Evolutionary conservation across 2,329 filamentous ascomycete genomes (phyloP), one percentile per base, ranked within the genome.

Genomic region (Arthrobotrys iridis): DNA sequence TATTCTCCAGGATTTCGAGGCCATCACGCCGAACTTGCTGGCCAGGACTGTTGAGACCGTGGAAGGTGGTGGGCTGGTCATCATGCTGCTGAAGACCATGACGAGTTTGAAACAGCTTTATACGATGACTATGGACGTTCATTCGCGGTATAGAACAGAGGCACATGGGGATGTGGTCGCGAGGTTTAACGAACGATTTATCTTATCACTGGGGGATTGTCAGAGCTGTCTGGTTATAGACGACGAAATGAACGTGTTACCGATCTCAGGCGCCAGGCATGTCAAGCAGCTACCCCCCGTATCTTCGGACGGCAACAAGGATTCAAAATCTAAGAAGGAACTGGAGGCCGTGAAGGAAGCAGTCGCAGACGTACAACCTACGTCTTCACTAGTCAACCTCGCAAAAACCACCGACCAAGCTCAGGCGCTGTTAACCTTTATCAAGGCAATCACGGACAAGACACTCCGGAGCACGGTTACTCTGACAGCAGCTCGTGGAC

Each of bases 1-100:
- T 82, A 96, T 99, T 78, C 84, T 99, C 79, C 95, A 99, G 83
- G 95, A 99, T 81, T 99, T 99, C 80, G 95, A 99, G 83, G 95
- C 93, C 41, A 88, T 99, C 79, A 99, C 95, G 7, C 95, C 95
- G n/a, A 99, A 99, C 81, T 87, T 97, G 78, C 87, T 99, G 30
- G 95, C 95, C 20, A 88, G 94, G 77, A 97, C 93, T 0, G 92
- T 99, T 79, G 96, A 99, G 84, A 99, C 96, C 0, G 96, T 99
- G 3, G 94, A 99, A 83, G 95, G 96, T 78, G 95, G 95, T 77
- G 95, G 95, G 22, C 82, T 99, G 79, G 94, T 98, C 0, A 86
- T 99, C 46, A 84, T 99, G 78, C 85, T 99, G 77, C 84, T 99
- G 73, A 98, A 98, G 86, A 93, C 93, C 77, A 97, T 99, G 93